These are phyloP conservation scores for Chaetomiaceae sp. DNA, from an alignment of 2,329 filamentous ascomycete species.

Conservation along the genomic window DNA sequence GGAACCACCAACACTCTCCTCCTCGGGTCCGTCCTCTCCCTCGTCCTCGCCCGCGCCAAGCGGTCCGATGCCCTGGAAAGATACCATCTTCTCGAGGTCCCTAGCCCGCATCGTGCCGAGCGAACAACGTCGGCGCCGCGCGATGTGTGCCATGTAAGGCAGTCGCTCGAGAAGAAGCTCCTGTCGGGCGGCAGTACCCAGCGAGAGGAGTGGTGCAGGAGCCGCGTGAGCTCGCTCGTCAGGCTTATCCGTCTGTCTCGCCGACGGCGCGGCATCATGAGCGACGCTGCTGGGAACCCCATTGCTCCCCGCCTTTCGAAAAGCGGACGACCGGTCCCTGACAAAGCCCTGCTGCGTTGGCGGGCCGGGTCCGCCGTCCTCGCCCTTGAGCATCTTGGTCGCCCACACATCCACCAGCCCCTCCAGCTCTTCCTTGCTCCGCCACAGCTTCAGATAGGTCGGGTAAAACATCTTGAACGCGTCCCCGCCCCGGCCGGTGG, in stretches of 20 bases:
- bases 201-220: conserved; percentile 45
- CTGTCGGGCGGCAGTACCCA: conserved; percentile 61
- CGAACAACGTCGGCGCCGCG: conserved; percentile 36
- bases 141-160: conserved; percentile 75
- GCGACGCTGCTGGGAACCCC: background rate
- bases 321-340: conserved; percentile 8
- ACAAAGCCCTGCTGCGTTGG: conserved; percentile 26
- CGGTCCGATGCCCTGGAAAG: conserved; percentile 56
- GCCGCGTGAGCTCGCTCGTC: background rate
- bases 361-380: conserved; percentile 34
- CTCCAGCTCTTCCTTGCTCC: conserved; percentile 75
- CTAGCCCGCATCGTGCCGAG: conserved; percentile 38
- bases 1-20: conserved; percentile 27
- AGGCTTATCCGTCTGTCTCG: background rate
- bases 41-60: conserved; percentile 37
- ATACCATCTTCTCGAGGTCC: conserved; percentile 64
- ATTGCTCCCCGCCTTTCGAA: conserved; percentile 4
- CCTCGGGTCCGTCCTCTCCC: conserved; percentile 42
- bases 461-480: conserved; percentile 92
- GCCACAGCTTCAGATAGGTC: conserved; percentile 76
- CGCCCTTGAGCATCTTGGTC: conserved; percentile 53
- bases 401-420: conserved; percentile 67
- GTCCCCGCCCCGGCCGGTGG: conserved; percentile 46
- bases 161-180: conserved; percentile 81
- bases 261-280: no score